These are phyloP conservation scores for Diaporthe destruens DNA, from an alignment of 2,329 filamentous ascomycete genomes.

Conservation along the genomic window DNA sequence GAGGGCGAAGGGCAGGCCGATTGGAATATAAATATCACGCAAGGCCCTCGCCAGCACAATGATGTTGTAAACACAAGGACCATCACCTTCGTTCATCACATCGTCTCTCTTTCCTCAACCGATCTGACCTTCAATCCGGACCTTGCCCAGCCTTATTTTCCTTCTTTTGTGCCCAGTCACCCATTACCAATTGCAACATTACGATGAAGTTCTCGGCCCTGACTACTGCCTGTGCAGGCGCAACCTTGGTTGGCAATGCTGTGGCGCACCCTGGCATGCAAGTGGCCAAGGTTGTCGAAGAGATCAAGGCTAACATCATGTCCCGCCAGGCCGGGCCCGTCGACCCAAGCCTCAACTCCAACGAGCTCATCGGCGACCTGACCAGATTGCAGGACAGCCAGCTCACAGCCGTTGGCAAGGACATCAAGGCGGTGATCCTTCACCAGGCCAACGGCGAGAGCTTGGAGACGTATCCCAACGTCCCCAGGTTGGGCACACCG, in stretches of 20 bases:
- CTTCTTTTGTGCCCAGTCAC: constrained; percentile 11
- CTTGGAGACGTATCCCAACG: constrained; percentile 14
- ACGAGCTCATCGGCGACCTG: constrained; percentile 33
- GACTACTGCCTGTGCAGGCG: constrained; percentile 24
- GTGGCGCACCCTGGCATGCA: constrained; percentile 42
- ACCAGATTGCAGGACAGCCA: constrained; percentile 12
- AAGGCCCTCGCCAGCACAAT: neutral
- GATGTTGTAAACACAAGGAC: neutral
- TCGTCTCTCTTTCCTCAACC: neutral
- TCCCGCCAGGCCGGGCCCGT: constrained; percentile 10
- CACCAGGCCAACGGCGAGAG: constrained; percentile 23
- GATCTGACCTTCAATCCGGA: neutral
- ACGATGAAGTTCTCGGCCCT: constrained; percentile 28
- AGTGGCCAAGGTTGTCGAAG: constrained; percentile 9
- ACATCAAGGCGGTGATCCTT: constrained; percentile 31
- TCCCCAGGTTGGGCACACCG: constrained; percentile 12
- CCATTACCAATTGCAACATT: neutral
- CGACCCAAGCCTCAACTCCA: constrained; percentile 21
- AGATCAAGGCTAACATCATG: constrained; percentile 24
- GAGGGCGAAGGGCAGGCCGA: neutral
- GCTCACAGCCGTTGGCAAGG: constrained; percentile 26
- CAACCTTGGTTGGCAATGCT: constrained; percentile 28
- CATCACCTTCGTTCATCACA: constrained; percentile 2
- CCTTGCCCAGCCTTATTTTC: neutral
- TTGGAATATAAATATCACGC: constrained; percentile 8